phyloP scores from a whole-genome alignment of 2,329 filamentous ascomycete genomes.

The Penicillium sp. region DNA sequence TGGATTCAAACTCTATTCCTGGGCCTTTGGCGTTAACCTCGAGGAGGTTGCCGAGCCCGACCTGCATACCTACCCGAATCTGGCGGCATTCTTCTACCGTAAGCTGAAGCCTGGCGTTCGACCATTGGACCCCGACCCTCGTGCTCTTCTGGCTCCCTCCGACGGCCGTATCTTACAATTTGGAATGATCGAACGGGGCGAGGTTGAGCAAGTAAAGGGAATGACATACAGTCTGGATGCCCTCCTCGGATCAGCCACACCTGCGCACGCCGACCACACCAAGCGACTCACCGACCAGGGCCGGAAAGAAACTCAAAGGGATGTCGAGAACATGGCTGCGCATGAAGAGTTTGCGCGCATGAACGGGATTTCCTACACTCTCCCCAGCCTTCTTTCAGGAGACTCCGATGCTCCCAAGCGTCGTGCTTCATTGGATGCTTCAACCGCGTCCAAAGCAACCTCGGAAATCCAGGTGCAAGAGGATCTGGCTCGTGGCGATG shows the following conservation, averaged over 20 bases:
- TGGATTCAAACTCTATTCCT: slow-evolving; percentile 89
- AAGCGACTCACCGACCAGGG: slow-evolving; percentile 37
- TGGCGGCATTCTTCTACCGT: slow-evolving; percentile 96
- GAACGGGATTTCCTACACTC: slow-evolving; percentile 93
- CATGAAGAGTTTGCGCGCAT: slow-evolving; percentile 92
- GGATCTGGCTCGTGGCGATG: slow-evolving; percentile 71
- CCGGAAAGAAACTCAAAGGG: slow-evolving; percentile 39
- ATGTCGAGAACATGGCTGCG: slow-evolving; percentile 66
- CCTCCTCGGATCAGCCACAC: slow-evolving; percentile 68
- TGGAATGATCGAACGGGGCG: slow-evolving; percentile 84
- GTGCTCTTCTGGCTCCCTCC: slow-evolving; percentile 80
- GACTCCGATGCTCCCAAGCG: slow-evolving; percentile 46
- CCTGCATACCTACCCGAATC: slow-evolving; percentile 84
- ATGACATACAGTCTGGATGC: slow-evolving; percentile 97
- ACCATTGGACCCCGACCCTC: slow-evolving; percentile 76
- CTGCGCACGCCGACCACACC: slow-evolving; percentile 40
- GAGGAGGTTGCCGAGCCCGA: slow-evolving; percentile 86
- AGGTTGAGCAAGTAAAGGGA: slow-evolving; percentile 98
- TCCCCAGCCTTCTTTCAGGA: slow-evolving; percentile 83
- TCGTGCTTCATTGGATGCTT: slow-evolving; percentile 68
- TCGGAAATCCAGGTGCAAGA: slow-evolving; percentile 81
- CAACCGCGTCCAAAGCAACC: slow-evolving; percentile 63
- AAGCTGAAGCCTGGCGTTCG: slow-evolving; percentile 84
- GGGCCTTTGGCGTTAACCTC: slow-evolving; percentile 86
- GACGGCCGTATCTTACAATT: slow-evolving; percentile 92